Evolutionary conservation across 352 stramenopile genomes (phyloP), one percentile per base, ranked within the genome.

Genomic region (Globisporangium mamillatum): DNA sequence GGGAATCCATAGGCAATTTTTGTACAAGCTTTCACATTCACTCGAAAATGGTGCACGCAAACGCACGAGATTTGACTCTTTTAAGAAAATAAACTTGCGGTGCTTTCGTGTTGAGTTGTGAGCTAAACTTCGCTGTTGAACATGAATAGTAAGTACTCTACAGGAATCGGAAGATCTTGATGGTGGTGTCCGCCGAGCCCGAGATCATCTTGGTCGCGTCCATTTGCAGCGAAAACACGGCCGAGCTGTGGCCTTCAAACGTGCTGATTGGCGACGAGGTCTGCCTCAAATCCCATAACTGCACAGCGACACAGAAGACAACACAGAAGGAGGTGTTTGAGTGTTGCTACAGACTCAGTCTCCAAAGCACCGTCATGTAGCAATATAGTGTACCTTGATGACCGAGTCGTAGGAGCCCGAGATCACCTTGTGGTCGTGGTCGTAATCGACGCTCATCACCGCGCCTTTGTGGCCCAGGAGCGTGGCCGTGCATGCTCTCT

Each of bases 161-260:
- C 20, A 58, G 62, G 56, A 76, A 78, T n/a, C 64, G 68, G 22
- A 78, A 78, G 60, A 78, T 74, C 58, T 78, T 78, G 62, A 78
- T 66, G 10, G 73, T 74, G 4, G 69, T 76, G 63, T 78, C 73
- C 4, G 73, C 69, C 4, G 69, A 75, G 27, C 73, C 73, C 10
- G 73, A 78, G 62, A 78, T 69, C 44, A 78, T 65, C 69, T 78
- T 78, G 16, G 59, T 60, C 3, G 62, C 65, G 41, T 78, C 73
- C 48, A 71, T 74, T 63, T 78, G 73, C 1, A 78, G 63, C 36
- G 73, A 68, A 63, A 78, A 78, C n/a, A 78, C 69, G 2, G 73
- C 73, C 10, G 73, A 73, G 53, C 65, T 64, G 61, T 78, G 73
- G 4, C 69, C 72, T 69, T 78, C 68, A 20, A 75, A 63, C 5